Percentiles rank a stretch among this genome's conserved stretches.
Conservation (phyloP, 768 basidiomycete species). For the Lactifluus volemus region DNA sequence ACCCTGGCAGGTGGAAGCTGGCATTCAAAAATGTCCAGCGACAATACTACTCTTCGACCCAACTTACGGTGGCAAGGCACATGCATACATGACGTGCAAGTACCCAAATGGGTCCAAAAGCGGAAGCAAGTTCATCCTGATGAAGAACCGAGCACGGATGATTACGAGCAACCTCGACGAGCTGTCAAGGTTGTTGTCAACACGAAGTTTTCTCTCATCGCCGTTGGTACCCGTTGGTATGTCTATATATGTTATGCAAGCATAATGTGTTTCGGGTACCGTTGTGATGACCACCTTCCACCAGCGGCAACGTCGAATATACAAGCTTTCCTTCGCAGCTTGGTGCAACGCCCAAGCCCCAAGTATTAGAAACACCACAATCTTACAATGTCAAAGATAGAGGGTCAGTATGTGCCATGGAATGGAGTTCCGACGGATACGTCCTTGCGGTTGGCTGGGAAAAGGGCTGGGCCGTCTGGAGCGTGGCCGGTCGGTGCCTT, state of each 20-base stretch:
- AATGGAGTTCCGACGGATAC: conserved; percentile 96
- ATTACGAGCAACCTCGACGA: conserved; percentile 57
- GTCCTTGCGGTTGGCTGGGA: conserved; percentile 90
- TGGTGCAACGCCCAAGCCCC: conserved; percentile 48
- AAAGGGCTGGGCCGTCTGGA: conserved; percentile 85
- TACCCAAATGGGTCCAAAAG: conserved; percentile 75
- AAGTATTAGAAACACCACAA: conserved; percentile 54
- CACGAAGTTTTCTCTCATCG: conserved; percentile 70
- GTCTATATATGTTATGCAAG: not conserved
- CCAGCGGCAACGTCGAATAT: conserved; percentile 58
- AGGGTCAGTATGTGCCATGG: conserved; percentile 58
- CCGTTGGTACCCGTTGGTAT: conserved; percentile 68
- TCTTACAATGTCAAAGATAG: conserved; percentile 43
- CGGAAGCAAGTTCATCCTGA: conserved; percentile 48
- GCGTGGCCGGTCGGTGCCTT: conserved; percentile 79
- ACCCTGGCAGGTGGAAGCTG: not conserved
- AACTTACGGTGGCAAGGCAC: conserved; percentile 56
- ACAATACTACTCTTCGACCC: conserved; percentile 1
- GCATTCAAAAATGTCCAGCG: conserved; percentile 6
- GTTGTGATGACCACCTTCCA: not conserved
- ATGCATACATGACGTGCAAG: conserved; percentile 67
- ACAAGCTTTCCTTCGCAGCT: conserved; percentile 60
- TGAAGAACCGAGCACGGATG: conserved; percentile 24
- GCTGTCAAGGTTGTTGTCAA: conserved; percentile 66
- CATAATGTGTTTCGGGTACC: not conserved